Conservation (phyloP, 495 filamentous ascomycete genomes). For the Trichoderma parareesei region DNA sequence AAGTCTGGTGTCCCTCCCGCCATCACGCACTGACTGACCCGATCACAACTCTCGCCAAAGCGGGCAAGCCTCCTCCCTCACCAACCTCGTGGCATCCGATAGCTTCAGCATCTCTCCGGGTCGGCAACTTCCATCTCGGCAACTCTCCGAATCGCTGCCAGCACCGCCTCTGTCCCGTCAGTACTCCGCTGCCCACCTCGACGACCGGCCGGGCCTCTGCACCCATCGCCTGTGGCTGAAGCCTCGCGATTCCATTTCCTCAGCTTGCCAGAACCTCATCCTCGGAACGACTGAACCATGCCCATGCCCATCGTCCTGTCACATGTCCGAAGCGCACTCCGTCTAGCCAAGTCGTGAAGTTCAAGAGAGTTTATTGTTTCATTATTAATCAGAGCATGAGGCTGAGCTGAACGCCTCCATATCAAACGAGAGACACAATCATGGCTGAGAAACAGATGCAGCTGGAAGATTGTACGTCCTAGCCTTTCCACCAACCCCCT, state of each 20-base stretch:
- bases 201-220: constrained; percentile 1
- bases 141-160: neutral
- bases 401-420: constrained; percentile 14
- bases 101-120: neutral
- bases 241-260: neutral
- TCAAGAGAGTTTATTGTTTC: neutral
- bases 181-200: neutral
- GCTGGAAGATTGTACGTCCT: constrained; percentile 75
- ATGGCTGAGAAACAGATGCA: constrained; percentile 73
- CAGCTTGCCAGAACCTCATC: neutral
- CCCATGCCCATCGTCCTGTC: constrained; percentile 12
- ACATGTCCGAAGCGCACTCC: constrained; percentile 9
- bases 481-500: neutral
- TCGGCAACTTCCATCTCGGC: constrained; percentile 1
- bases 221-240: neutral
- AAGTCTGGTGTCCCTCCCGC: neutral
- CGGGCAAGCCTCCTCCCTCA: neutral
- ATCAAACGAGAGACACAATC: constrained; percentile 25
- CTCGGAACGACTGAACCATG: neutral
- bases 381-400: constrained; percentile 7
- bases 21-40: neutral
- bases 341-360: constrained; percentile 10
- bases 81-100: neutral
- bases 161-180: neutral
- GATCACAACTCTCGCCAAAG: neutral